Evolutionary conservation across 176 grass and related monocot species (phyloP).

Genomic region (Oryza meyeriana): DNA sequence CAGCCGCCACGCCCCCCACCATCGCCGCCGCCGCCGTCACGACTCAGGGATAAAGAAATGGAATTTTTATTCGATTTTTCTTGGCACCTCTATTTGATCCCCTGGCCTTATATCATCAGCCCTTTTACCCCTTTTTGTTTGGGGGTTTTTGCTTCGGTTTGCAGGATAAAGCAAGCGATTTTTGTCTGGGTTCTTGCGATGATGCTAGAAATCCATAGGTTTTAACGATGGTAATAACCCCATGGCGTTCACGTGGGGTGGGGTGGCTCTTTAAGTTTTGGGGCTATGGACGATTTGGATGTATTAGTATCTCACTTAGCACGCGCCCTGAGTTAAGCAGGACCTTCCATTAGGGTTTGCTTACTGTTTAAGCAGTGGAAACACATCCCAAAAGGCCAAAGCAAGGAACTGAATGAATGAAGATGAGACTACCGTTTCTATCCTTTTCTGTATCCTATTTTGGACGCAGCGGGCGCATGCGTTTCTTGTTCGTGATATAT

Average conservation of each 20-base stretch:
- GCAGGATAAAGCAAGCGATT: slow-evolving; percentile 22
- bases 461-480: background rate
- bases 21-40: slow-evolving; percentile 26
- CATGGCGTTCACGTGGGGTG: slow-evolving; percentile 46
- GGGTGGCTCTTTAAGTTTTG: slow-evolving; percentile 2
- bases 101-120: slow-evolving; percentile 23
- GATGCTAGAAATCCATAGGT: slow-evolving; percentile 48
- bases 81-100: slow-evolving; percentile 35
- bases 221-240: slow-evolving; percentile 50
- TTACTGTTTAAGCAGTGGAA: background rate
- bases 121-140: slow-evolving; percentile 3
- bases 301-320: slow-evolving; percentile 7
- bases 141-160: slow-evolving; percentile 38
- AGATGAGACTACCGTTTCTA: background rate
- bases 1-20: slow-evolving; percentile 35
- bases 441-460: background rate
- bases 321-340: background rate
- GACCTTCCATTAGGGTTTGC: slow-evolving; percentile 31
- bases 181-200: slow-evolving; percentile 41
- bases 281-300: slow-evolving; percentile 10
- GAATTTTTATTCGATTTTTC: slow-evolving; percentile 38
- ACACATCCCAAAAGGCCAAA: background rate
- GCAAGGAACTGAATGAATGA: background rate
- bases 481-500: slow-evolving; percentile 19
- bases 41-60: slow-evolving; percentile 40